phyloP scores from a whole-genome alignment of 1,284 basidiomycete genomes.

The Tilletia walkeri region DNA sequence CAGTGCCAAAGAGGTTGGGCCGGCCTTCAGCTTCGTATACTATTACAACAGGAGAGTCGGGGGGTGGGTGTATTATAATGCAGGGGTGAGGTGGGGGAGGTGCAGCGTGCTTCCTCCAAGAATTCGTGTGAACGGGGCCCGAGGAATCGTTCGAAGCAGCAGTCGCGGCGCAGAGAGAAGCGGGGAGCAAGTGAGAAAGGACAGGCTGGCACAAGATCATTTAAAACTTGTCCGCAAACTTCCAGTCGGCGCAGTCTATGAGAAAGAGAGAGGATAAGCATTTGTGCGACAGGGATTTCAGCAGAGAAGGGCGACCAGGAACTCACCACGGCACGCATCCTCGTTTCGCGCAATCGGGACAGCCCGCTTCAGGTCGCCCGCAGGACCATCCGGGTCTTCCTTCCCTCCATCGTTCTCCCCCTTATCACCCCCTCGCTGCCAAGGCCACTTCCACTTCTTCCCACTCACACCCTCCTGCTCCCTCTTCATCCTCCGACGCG shows the following conservation, averaged over 20 bases:
- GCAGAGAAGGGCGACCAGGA: background rate
- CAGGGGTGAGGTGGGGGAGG: no score
- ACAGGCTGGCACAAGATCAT: background rate
- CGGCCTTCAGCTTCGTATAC: no score
- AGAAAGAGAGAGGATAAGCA: background rate
- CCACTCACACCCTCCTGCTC: background rate
- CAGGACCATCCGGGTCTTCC: conserved; percentile 25
- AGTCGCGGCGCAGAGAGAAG: background rate
- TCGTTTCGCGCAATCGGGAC: conserved; percentile 35
- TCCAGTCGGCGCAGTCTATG: conserved; percentile 39
- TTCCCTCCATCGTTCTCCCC: conserved; percentile 29
- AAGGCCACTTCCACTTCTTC: conserved; percentile 38
- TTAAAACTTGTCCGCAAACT: conserved; percentile 32
- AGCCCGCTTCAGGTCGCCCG: conserved; percentile 27
- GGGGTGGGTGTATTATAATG: no score
- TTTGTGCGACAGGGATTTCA: background rate
- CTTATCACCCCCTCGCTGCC: conserved; percentile 29
- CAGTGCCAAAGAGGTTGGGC: no score
- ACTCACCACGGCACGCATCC: conserved; percentile 26
- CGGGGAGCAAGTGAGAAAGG: no score
- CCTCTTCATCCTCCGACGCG: background rate
- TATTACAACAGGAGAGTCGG: no score
- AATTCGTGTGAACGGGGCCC: no score
- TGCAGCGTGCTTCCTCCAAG: no score
- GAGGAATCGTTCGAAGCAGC: background rate